phyloP scores from a whole-genome alignment of 2,329 filamentous ascomycete genomes.

The Chaetomiaceae sp. region DNA sequence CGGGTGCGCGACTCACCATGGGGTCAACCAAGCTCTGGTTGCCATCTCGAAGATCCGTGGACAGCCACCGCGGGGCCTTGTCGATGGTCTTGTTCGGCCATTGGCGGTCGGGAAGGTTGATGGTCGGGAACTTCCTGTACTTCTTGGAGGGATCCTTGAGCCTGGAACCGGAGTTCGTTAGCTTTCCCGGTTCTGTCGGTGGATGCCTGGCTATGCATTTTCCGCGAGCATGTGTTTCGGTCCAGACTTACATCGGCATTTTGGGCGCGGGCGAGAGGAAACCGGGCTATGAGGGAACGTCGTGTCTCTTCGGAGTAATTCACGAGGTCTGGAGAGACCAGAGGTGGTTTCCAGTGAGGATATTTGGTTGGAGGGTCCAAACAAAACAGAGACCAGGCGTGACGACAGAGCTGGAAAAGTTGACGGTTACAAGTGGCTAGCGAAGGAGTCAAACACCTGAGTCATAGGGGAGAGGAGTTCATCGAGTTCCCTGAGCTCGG shows the following conservation, averaged over 20 bases:
- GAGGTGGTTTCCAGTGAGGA: too few relatives aligned
- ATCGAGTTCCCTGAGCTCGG: too few relatives aligned
- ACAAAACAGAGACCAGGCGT: too few relatives aligned
- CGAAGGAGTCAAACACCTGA: too few relatives aligned
- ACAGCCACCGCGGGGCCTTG: constrained; percentile 86
- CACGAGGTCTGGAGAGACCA: too few relatives aligned
- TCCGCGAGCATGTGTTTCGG: constrained; percentile 5
- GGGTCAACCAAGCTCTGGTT: constrained; percentile 92
- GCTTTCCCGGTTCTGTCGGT: constrained; percentile 11
- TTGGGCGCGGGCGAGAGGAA: constrained; percentile 17
- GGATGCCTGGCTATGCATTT: too few relatives aligned
- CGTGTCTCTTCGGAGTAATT: background rate
- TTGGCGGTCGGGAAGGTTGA: constrained; percentile 66
- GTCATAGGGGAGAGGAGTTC: too few relatives aligned
- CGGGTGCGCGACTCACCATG: constrained; percentile 60
- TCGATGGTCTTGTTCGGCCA: constrained; percentile 81
- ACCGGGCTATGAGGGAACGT: background rate
- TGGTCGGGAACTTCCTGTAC: constrained; percentile 65
- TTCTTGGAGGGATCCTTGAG: constrained; percentile 74
- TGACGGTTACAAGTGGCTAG: too few relatives aligned
- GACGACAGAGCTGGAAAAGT: too few relatives aligned
- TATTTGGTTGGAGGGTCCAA: too few relatives aligned
- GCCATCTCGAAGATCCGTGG: constrained; percentile 83
- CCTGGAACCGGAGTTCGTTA: constrained; percentile 38
- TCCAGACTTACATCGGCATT: constrained; percentile 32